These are phyloP conservation scores for Aquilaria malaccensis DNA, from an alignment of 345 rosid species.

Conservation along the genomic window DNA sequence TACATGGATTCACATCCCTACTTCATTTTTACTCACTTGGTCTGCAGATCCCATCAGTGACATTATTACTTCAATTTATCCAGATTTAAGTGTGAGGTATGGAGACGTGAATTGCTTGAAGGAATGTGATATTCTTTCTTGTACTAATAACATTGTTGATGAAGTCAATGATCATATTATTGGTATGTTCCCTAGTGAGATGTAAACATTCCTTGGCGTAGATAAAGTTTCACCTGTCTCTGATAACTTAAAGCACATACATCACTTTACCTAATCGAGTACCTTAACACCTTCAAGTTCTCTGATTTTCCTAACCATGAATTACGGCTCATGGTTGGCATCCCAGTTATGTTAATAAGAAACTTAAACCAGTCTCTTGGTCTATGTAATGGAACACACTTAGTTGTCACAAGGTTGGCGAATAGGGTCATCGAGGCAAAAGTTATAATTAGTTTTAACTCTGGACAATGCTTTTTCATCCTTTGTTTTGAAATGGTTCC, in stretches of 20 bases:
- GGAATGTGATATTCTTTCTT: neutral
- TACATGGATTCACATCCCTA: neutral
- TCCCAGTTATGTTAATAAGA: neutral
- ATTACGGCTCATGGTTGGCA: neutral
- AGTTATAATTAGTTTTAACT: neutral
- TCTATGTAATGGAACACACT: neutral
- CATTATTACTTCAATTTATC: neutral
- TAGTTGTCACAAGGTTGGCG: neutral
- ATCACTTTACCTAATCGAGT: neutral
- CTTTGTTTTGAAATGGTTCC: neutral
- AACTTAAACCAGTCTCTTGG: neutral
- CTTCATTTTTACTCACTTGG: neutral
- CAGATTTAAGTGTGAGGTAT: no score
- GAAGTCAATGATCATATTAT: neutral
- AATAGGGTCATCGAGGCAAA: neutral
- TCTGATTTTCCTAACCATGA: neutral
- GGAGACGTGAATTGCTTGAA: neutral
- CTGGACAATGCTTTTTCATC: neutral
- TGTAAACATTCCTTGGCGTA: neutral
- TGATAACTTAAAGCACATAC: neutral
- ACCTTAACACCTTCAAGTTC: neutral
- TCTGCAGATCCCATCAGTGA: neutral
- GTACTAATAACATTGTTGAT: neutral
- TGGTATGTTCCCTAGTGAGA: neutral
- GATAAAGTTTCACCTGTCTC: neutral